phyloP scores from a whole-genome alignment of 2,329 filamentous ascomycete genomes.

The Penicillium sclerotigenum region DNA sequence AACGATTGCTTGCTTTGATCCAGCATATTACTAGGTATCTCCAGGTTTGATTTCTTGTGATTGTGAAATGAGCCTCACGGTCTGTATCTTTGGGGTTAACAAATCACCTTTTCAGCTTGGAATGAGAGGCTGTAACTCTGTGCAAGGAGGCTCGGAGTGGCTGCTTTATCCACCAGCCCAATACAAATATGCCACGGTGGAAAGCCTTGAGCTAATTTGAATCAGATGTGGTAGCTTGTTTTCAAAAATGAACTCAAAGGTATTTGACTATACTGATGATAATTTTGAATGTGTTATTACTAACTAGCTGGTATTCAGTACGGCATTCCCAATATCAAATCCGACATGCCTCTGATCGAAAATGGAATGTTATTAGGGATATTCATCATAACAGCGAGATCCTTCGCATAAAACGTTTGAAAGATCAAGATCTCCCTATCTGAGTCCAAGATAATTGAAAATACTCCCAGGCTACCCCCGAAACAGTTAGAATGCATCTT shows the following conservation, averaged over 20 bases:
- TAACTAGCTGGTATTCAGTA: background rate
- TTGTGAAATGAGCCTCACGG: background rate
- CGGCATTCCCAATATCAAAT: too few species aligned
- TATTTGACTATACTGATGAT: background rate
- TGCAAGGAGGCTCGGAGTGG: background rate
- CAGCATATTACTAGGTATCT: too few species aligned
- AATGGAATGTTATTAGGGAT: background rate
- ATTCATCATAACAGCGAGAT: background rate
- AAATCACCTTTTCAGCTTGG: background rate
- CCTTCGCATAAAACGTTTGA: background rate
- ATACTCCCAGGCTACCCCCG: background rate
- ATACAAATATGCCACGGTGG: background rate
- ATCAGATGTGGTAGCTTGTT: too few species aligned
- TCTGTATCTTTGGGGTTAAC: fast-evolving
- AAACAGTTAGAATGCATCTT: background rate
- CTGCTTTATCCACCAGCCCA: background rate
- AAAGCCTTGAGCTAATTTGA: background rate
- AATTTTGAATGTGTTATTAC: background rate
- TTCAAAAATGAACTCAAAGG: background rate
- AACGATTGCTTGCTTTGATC: too few species aligned
- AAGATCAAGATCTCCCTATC: too few species aligned
- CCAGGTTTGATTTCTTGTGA: background rate
- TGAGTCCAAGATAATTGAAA: background rate
- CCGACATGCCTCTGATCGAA: background rate
- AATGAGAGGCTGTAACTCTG: background rate